Conservation (phyloP, 345 rosid genomes). For the Orychophragmus violaceus region DNA sequence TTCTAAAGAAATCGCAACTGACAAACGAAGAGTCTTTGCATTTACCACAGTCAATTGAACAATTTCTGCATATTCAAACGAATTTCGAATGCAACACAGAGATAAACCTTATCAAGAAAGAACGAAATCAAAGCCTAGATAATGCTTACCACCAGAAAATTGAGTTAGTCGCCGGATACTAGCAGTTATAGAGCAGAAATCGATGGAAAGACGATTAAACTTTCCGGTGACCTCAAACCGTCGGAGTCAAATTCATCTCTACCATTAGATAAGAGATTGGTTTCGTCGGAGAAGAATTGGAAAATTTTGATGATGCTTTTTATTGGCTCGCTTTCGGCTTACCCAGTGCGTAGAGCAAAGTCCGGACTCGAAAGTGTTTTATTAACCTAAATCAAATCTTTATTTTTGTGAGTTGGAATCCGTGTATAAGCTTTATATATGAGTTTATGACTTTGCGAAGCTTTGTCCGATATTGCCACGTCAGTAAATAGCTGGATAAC, state of each 20-base stretch:
- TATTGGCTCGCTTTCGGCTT: constrained; percentile 10
- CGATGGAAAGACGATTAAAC: not conserved
- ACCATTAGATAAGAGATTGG: not conserved
- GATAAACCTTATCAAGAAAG: not conserved
- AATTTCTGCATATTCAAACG: not conserved
- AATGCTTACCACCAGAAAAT: constrained; percentile 13
- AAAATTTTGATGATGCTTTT: constrained; percentile 5
- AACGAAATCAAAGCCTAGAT: not conserved
- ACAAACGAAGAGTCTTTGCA: not conserved
- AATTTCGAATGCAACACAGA: not conserved
- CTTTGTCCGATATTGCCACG: constrained; percentile 16
- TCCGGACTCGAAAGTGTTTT: constrained; percentile 26
- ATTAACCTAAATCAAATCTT: constrained; percentile 14
- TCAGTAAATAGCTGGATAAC: not conserved
- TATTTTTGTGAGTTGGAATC: constrained; percentile 8
- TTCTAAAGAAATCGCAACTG: not conserved
- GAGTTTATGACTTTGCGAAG: not conserved
- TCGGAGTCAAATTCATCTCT: not conserved
- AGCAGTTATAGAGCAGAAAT: not conserved
- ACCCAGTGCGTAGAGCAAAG: not conserved
- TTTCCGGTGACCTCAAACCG: not conserved
- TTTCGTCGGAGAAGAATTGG: not conserved
- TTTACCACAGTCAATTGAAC: not conserved
- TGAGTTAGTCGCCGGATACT: constrained; percentile 1
- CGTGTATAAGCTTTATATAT: constrained; percentile 10